phyloP scores from a whole-genome alignment of 177 flowering plant genomes.

The Vitis hybrid region DNA sequence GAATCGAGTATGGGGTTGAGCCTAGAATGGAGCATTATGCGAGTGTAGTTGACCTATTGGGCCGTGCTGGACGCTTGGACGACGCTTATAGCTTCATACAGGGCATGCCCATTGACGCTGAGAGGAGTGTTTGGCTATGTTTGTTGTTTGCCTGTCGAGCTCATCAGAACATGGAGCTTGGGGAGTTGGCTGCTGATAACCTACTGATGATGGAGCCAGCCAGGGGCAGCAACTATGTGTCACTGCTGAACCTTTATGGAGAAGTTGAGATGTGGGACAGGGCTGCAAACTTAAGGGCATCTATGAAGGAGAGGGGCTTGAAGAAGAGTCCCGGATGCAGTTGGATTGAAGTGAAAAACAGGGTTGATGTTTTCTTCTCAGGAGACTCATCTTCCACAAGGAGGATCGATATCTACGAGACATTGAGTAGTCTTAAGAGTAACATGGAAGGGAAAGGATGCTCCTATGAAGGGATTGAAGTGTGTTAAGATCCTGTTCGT shows the following conservation, averaged over 20 bases:
- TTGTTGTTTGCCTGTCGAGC: slow-evolving; percentile 48
- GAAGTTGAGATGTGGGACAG: slow-evolving; percentile 51
- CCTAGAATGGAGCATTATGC: slow-evolving; percentile 63
- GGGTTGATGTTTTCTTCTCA: slow-evolving; percentile 43
- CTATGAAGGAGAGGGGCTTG: slow-evolving; percentile 52
- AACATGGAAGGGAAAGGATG: slow-evolving; percentile 36
- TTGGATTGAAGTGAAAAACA: slow-evolving; percentile 62
- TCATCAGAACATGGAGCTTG: slow-evolving; percentile 44
- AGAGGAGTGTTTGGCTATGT: slow-evolving; percentile 56
- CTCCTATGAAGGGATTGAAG: slow-evolving; percentile 1
- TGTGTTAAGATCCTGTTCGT: background rate
- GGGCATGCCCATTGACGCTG: slow-evolving; percentile 52
- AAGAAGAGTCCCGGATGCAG: slow-evolving; percentile 71
- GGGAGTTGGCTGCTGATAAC: slow-evolving; percentile 47
- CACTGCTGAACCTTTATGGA: slow-evolving; percentile 47
- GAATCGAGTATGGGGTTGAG: slow-evolving; percentile 31
- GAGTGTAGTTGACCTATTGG: slow-evolving; percentile 57
- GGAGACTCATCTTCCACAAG: slow-evolving; percentile 51
- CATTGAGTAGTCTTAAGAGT: slow-evolving; percentile 33
- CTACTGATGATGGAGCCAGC: slow-evolving; percentile 48
- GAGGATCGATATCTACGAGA: slow-evolving; percentile 35
- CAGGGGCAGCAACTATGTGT: slow-evolving; percentile 47
- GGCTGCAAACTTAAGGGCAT: slow-evolving; percentile 39
- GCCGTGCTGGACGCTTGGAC: slow-evolving; percentile 57
- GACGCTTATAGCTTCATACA: slow-evolving; percentile 57